These are phyloP conservation scores for Malus hybrid DNA, from an alignment of 331 rosid genomes.

Conservation along the genomic window DNA sequence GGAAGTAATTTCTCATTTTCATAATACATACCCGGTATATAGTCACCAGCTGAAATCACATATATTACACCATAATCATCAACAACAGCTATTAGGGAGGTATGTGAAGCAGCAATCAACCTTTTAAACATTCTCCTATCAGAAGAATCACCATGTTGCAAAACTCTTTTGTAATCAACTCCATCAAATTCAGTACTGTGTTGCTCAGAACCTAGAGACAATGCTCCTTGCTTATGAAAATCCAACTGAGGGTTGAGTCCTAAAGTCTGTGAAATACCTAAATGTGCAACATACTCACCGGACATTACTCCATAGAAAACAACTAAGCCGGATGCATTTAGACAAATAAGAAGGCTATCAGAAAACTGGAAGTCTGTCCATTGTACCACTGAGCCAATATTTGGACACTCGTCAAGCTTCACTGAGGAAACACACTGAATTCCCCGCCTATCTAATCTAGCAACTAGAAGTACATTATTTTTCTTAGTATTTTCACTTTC, in stretches of 20 bases:
- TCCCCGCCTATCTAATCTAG: conserved; percentile 49
- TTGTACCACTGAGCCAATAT: conserved; percentile 31
- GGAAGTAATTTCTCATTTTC: conserved; percentile 52
- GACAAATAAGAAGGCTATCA: conserved; percentile 70
- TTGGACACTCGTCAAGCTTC: conserved; percentile 59
- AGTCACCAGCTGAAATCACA: conserved; percentile 38
- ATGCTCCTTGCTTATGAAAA: conserved; percentile 22
- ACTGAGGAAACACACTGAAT: conserved; percentile 73
- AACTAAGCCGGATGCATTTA: conserved; percentile 62
- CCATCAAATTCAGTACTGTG: conserved; percentile 26
- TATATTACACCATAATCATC: conserved; percentile 79
- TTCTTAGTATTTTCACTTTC: conserved; percentile 28
- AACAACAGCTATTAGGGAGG: conserved; percentile 66
- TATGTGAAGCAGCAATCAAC: conserved; percentile 67
- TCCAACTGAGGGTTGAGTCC: conserved; percentile 36
- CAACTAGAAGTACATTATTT: conserved; percentile 60
- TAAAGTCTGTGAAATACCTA: conserved; percentile 53
- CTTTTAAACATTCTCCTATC: conserved; percentile 51
- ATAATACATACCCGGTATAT: conserved; percentile 28
- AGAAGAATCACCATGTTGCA: conserved; percentile 21
- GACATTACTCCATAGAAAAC: conserved; percentile 56
- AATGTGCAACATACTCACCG: conserved; percentile 62
- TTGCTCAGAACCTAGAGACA: conserved; percentile 15
- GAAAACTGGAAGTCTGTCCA: conserved; percentile 80
- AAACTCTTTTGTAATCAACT: conserved; percentile 24